Base-by-base conservation (phyloP, 805 yeast genomes). In the Yamadazyma ubonensis region DNA sequence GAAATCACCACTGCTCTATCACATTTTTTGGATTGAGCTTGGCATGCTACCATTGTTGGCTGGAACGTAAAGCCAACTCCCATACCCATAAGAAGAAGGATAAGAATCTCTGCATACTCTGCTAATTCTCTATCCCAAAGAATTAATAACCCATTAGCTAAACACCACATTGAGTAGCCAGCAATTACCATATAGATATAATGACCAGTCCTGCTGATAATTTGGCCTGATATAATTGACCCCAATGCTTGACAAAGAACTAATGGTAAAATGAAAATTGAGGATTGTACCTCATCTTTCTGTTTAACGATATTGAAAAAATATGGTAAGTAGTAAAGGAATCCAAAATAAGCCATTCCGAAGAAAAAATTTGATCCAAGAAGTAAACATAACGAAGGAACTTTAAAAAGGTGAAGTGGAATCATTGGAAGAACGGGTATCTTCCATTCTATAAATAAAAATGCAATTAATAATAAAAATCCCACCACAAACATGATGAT, bases 1-100 rank as follows among this genome's bases (percentile, higher is more conserved):
- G 81, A 67, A 7, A 78, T 77, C 10, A 76, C 76, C 9, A 79
- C 79, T 0, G 84, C 80, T 33, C 86, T 55, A 45, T 79, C 83
- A 3, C 70, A 61, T 36, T 70, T 67, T 27, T 47, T 57, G 11
- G 78, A 62, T 43, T 76, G 78, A 1, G 81, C 79, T 51, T 70
- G 82, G 26, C 69, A 81, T 1, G 81, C 82, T 8, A 78, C 73
- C 59, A 76, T 64, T 0, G 76, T 70, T 4, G 81, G 81, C 51
- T 76, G 81, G 63, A 76, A 76, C 14, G 75, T 69, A 37, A 63
- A 63, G 1, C 80, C 83, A 10, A 67, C 65, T 0, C 82, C 83
- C 3, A 55, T 36, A 44, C 56, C 57, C 53, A 43, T 54, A 34
- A 53, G 30, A 10, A 51, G 21, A 14, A 52, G 41, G 7, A 48